These are phyloP conservation scores for Tolypocladium nubicola DNA, from an alignment of 2,329 filamentous ascomycete genomes.

Conservation along the genomic window DNA sequence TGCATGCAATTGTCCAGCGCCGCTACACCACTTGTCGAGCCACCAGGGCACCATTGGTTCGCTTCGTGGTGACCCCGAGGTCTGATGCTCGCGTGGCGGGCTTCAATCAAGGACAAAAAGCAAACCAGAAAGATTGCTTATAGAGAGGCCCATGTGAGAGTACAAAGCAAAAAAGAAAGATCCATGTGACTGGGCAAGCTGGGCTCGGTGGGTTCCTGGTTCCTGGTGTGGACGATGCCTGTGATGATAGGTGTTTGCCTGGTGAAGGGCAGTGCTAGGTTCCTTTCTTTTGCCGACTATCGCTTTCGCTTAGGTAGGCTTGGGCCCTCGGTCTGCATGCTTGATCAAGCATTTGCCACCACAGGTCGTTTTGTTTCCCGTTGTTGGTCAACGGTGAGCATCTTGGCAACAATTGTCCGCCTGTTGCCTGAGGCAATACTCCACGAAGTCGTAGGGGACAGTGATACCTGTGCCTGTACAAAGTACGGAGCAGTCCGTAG, in stretches of 20 bases:
- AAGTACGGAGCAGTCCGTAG: no score
- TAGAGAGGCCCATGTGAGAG: not conserved
- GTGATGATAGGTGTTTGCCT: not conserved
- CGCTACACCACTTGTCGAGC: not conserved
- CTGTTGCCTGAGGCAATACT: not conserved
- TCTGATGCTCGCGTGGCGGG: not conserved
- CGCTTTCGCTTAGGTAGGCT: not conserved
- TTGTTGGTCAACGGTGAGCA: not conserved
- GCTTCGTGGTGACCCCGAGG: not conserved
- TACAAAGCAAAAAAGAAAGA: not conserved
- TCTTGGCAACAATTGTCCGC: not conserved
- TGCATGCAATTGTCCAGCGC: not conserved
- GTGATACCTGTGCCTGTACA: no score
- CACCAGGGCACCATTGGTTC: not conserved
- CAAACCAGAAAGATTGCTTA: not conserved
- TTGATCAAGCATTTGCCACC: no score
- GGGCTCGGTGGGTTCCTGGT: not conserved
- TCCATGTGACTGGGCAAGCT: no score
- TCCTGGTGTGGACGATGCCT: not conserved
- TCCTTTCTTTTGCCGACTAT: not conserved
- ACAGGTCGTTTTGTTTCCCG: not conserved
- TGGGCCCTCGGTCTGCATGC: not conserved
- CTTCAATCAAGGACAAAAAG: not conserved
- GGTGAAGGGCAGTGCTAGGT: not conserved
- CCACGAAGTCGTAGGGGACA: not conserved